A percentile compares a stretch with the other conserved stretches of the same genome.
Conservation (phyloP, 305 asterid genomes). For the Plantago rigida region DNA sequence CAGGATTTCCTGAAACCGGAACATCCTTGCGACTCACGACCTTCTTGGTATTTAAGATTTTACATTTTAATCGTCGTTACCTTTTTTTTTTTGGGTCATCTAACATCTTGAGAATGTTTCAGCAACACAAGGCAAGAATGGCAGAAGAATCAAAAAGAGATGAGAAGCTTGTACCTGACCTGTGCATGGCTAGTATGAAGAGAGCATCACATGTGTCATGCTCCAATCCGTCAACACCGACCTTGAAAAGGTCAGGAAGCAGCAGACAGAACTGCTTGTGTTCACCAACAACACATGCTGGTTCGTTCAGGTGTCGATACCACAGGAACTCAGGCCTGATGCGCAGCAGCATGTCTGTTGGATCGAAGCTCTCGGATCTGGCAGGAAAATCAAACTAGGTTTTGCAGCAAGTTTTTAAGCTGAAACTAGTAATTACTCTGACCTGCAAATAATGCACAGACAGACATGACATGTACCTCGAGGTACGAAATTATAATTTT, state of each 20-base stretch:
- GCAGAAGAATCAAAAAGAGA: conserved; percentile 30
- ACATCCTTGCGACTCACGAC: conserved; percentile 6
- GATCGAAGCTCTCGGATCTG: conserved; percentile 38
- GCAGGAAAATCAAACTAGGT: conserved; percentile 22
- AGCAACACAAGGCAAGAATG: conserved; percentile 31
- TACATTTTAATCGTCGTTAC: neutral
- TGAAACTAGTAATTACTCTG: neutral
- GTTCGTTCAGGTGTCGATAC: conserved; percentile 51
- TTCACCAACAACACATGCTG: conserved; percentile 51
- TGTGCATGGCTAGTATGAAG: conserved; percentile 29
- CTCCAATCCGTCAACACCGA: conserved; percentile 38
- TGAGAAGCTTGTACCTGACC: conserved; percentile 27
- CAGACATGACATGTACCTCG: neutral
- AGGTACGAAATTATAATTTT: too few relatives aligned
- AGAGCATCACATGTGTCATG: conserved; percentile 20
- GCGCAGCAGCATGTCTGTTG: conserved; percentile 37
- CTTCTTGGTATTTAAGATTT: conserved; percentile 9
- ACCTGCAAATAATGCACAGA: neutral
- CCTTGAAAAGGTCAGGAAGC: conserved; percentile 28
- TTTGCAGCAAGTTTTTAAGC: neutral
- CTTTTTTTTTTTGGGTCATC: neutral
- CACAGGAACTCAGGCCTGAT: conserved; percentile 33
- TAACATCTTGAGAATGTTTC: neutral
- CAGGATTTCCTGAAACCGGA: conserved; percentile 11
- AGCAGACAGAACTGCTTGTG: conserved; percentile 43